Evolutionary conservation across 148 eudicot species (phyloP).

Genomic region (Rhododendron henanense): DNA sequence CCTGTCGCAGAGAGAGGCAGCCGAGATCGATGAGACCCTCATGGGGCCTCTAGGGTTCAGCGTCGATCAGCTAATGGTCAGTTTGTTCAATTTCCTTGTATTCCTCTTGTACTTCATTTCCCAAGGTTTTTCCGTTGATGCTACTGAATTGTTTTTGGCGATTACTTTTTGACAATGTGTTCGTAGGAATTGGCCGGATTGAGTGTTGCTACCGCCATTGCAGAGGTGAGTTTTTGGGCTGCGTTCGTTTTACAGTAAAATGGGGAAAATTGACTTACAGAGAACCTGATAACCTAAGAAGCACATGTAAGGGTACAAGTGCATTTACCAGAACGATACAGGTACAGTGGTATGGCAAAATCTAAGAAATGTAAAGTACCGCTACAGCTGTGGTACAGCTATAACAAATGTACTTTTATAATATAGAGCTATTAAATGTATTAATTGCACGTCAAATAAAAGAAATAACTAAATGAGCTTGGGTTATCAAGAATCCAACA

Average conservation of each 20-base stretch:
- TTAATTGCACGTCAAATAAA: no score
- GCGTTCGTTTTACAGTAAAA: not conserved
- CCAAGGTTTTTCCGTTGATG: not conserved
- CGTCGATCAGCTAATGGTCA: constrained; percentile 88
- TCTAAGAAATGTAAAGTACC: no score
- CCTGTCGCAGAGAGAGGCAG: constrained; percentile 72
- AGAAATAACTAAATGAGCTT: no score
- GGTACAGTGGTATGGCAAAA: no score
- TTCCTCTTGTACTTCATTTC: not conserved
- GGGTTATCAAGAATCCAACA: no score
- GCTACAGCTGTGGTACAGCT: no score
- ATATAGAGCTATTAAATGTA: no score
- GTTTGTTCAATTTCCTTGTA: not conserved
- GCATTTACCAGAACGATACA: not conserved
- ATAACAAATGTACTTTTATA: no score
- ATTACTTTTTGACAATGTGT: not conserved
- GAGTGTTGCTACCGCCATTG: constrained; percentile 88
- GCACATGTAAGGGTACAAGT: no score
- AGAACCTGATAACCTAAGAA: not conserved
- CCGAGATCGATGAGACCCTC: constrained; percentile 72
- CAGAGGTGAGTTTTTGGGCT: constrained; percentile 51
- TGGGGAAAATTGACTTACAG: not conserved
- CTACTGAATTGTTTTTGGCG: not conserved
- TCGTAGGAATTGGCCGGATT: constrained; percentile 92
- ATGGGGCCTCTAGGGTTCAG: constrained; percentile 95